Evolutionary conservation across 2,329 filamentous ascomycete genomes (phyloP).

Genomic region (Fusarium tjaetaba): DNA sequence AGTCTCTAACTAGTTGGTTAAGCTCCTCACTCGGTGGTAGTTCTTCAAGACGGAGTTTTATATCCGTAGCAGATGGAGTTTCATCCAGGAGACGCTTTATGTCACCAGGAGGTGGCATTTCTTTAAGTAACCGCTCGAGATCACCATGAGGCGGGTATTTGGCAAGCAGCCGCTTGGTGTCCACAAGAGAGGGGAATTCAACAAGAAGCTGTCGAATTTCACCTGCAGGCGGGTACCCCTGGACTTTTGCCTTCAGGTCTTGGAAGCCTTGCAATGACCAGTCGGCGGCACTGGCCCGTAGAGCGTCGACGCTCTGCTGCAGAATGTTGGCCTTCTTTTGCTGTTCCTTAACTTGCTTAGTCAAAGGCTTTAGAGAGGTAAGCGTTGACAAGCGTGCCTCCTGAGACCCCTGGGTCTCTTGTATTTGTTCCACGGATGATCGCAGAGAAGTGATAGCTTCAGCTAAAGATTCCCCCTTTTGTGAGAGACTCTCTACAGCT

Average conservation of each 20-base stretch:
- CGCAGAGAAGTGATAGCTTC: constrained; percentile 1
- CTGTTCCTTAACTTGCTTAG: constrained; percentile 8
- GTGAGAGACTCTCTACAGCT: background rate
- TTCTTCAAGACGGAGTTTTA: constrained; percentile 10
- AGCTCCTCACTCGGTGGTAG: constrained; percentile 9
- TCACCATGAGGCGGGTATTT: background rate
- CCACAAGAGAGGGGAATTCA: background rate
- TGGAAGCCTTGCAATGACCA: constrained; percentile 4
- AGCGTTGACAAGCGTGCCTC: background rate
- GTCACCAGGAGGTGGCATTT: background rate
- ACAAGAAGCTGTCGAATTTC: background rate
- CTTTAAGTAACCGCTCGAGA: background rate
- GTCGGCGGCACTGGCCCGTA: background rate
- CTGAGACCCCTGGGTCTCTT: background rate
- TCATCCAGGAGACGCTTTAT: background rate
- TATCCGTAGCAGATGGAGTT: background rate
- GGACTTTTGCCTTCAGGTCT: background rate
- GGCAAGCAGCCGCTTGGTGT: background rate
- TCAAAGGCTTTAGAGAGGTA: background rate
- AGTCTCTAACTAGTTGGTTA: constrained; percentile 1
- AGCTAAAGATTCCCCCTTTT: constrained; percentile 1
- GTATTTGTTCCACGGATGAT: background rate
- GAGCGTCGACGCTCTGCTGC: constrained; percentile 1
- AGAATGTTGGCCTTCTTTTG: constrained; percentile 1
- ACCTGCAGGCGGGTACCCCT: constrained; percentile 1